Percentiles rank a stretch among this genome's conserved stretches.
These are phyloP conservation scores for Plantago coronopus DNA, from an alignment of 305 asterid genomes.

Conservation along the genomic window DNA sequence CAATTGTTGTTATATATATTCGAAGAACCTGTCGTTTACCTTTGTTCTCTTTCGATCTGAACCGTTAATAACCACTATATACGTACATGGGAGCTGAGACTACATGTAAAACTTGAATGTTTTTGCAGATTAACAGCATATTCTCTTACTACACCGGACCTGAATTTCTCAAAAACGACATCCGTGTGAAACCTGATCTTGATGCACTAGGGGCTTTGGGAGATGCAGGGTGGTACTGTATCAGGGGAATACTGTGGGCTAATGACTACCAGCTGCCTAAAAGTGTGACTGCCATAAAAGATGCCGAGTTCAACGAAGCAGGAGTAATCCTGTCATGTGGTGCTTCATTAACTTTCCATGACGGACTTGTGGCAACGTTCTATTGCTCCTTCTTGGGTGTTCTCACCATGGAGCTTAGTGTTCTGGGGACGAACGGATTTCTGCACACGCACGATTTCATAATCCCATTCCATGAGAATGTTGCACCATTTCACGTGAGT, in stretches of 20 bases:
- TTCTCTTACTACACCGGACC: background rate
- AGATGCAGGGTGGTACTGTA: constrained; percentile 10
- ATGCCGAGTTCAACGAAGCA: constrained; percentile 5
- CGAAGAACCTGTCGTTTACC: too few species aligned
- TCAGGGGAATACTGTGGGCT: constrained; percentile 14
- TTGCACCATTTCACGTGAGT: background rate
- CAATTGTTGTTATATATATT: too few species aligned
- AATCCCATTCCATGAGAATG: constrained; percentile 11
- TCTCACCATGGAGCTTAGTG: constrained; percentile 10
- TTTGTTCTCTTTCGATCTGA: too few species aligned
- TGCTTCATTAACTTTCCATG: constrained; percentile 10
- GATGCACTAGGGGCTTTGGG: constrained; percentile 13
- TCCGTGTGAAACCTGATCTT: constrained; percentile 8
- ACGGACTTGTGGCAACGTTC: constrained; percentile 6
- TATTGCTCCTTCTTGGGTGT: constrained; percentile 14
- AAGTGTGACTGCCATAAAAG: background rate
- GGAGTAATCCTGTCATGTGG: constrained; percentile 12
- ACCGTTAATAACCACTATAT: too few species aligned
- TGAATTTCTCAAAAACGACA: constrained; percentile 3
- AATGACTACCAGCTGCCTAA: constrained; percentile 7
- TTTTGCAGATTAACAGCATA: constrained; percentile 9
- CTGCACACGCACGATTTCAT: constrained; percentile 6
- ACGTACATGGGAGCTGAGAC: background rate
- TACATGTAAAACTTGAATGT: too few species aligned
- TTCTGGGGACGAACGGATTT: constrained; percentile 10